Conservation (phyloP, 2,329 filamentous ascomycete species). For the Exophiala viscosa region DNA sequence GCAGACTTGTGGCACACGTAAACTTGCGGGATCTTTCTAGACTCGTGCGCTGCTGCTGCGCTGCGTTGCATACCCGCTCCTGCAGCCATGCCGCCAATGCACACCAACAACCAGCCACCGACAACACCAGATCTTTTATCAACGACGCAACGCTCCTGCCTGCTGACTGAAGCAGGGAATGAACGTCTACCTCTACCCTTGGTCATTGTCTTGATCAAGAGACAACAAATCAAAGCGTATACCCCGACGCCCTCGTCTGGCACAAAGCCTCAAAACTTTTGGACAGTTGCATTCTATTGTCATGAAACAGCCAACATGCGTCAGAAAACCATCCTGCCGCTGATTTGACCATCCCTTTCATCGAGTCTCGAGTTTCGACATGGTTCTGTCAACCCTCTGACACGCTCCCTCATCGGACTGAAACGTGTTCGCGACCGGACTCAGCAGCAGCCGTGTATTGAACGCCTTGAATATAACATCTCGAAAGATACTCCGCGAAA, state of each 20-base stretch:
- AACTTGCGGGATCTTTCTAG: too few relatives aligned
- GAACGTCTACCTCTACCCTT: not conserved
- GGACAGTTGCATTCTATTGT: constrained; percentile 1
- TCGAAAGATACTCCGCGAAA: not conserved
- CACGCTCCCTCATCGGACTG: constrained; percentile 5
- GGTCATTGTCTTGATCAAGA: not conserved
- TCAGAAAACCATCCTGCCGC: constrained; percentile 8
- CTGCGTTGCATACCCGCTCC: not conserved
- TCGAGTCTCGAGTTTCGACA: constrained; percentile 4
- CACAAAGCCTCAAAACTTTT: not conserved
- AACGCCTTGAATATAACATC: not conserved
- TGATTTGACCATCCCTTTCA: constrained; percentile 7
- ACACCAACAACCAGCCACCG: not conserved
- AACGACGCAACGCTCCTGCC: not conserved
- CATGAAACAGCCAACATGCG: constrained; percentile 20
- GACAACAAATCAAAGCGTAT: not conserved
- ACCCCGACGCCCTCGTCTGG: not conserved
- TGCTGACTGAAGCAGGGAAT: not conserved
- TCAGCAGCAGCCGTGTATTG: constrained; percentile 1
- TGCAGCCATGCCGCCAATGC: not conserved
- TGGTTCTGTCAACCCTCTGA: constrained; percentile 9
- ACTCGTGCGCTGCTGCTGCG: too few relatives aligned
- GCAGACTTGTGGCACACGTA: not conserved
- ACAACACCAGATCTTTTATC: not conserved
- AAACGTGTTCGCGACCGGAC: constrained; percentile 18